Evolutionary conservation across 2,329 filamentous ascomycete genomes (phyloP), one percentile per base, ranked within the genome.

Genomic region (Graphilbum sp.): DNA sequence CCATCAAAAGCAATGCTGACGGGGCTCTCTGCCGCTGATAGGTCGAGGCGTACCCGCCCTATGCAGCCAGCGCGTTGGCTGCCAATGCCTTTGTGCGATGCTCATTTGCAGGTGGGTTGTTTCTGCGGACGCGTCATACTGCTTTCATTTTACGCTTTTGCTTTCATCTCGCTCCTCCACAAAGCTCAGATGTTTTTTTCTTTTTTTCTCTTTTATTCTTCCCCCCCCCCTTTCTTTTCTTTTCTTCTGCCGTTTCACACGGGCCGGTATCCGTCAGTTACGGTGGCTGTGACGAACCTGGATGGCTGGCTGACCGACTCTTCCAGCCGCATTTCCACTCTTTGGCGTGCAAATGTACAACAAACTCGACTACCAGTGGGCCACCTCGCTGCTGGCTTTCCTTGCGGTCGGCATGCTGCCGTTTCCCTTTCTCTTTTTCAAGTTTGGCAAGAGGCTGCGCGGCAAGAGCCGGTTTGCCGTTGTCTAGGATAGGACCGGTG

Each of bases 71-170:
- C 41, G 84, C 85, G 4, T 66, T 94, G 55, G 84, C 86, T 12
- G 84, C 85, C 33, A 90, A 93, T 50, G 79, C 78, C 34, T 83
- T 90, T 54, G 71, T 80, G 41, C 70, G 87, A 38, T 85, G 78
- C 45, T 64, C 68, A 17, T 90, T 92, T 61, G 86, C 79, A 42
- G 66, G 67, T 70, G 50, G 58, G 67, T 57, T 27, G 13, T 31
- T 23, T 16, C 20, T 8, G 15, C 35, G 21, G n/a, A n/a, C n/a
- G n/a, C n/a, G n/a, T n/a, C n/a, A n/a, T n/a, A n/a, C n/a, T n/a
- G n/a, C n/a, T n/a, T n/a, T n/a, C n/a, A n/a, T n/a, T n/a, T n/a
- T n/a, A n/a, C n/a, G n/a, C n/a, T n/a, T n/a, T n/a, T n/a, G n/a
- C n/a, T n/a, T n/a, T n/a, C n/a, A n/a, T n/a, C n/a, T n/a, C n/a